Percentiles rank a stretch among this genome's conserved stretches.
These are phyloP conservation scores for Mycoemilia scoparia DNA, from an alignment of 192 early-diverging fungal genomes.

Conservation along the genomic window DNA sequence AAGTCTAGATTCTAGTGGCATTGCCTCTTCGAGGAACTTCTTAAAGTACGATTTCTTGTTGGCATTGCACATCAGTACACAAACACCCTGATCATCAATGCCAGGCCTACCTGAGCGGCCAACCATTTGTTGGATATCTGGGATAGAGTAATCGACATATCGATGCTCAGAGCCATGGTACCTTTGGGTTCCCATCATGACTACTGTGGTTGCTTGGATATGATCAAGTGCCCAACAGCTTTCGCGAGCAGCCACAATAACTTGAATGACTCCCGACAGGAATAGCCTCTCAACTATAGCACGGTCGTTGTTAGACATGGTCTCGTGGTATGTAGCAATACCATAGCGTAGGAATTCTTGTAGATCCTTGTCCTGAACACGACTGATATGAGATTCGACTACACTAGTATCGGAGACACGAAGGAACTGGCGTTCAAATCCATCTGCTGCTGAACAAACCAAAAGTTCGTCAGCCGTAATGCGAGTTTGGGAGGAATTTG, in stretches of 20 bases:
- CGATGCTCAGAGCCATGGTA: conserved; percentile 88
- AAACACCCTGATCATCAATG: conserved; percentile 45
- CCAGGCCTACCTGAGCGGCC: conserved; percentile 64
- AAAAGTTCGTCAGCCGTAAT: conserved; percentile 73
- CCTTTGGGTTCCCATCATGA: conserved; percentile 91
- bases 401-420: conserved; percentile 39
- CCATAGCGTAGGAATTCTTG: conserved; percentile 53
- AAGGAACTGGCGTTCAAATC: conserved; percentile 50
- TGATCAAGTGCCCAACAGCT: conserved; percentile 76
- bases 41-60: conserved; percentile 96
- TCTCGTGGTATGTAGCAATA: conserved; percentile 86
- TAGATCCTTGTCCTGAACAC: conserved; percentile 57
- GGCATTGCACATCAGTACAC: conserved; percentile 85
- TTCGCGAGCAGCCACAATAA: conserved; percentile 77
- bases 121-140: conserved; percentile 97
- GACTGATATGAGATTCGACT: conserved; percentile 36
- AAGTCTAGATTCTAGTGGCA: conserved; percentile 89
- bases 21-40: conserved; percentile 88
- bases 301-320: conserved; percentile 54
- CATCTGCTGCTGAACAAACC: conserved; percentile 64
- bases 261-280: conserved; percentile 57
- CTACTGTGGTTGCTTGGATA: conserved; percentile 63
- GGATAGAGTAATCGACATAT: conserved; percentile 87
- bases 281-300: conserved; percentile 57
- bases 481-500: conserved; percentile 72